Base-by-base conservation (phyloP, 106 monocot species). In the Allium cepa region DNA sequence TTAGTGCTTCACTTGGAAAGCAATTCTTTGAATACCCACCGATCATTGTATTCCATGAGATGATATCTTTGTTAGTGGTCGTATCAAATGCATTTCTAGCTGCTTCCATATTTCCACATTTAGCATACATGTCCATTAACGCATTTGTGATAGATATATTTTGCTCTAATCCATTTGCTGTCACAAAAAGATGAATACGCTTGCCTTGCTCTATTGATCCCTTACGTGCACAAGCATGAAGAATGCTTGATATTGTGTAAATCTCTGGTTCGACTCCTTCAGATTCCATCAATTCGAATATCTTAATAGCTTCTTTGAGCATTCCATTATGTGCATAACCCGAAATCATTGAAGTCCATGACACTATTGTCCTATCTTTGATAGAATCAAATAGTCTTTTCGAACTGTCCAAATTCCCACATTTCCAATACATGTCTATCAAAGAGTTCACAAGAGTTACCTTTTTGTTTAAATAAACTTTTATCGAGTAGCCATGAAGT, bases 41-140 rank as follows among this genome's bases (percentile, higher is more conserved):
- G 28, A 93, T 89, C 73, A 93, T 57, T 13, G 88, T 84, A 64
- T 88, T 86, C 89, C 89, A 93, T 52, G 89, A 93, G 46, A 93
- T 71, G 12, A 78, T 76, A 72, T 86, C 79, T 69, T 82, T 89
- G 4, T 47, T 50, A 16, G 36, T 51, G 13, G 63, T 82, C 27
- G 28, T n/a, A 61, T 84, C 79, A 57, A 93, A 86, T 36, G 86
- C 63, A 51, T 47, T 47, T 64, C 81, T 75, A 66, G 93, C 93
- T 58, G 53, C 72, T 62, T 73, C 81, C 81, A 86, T 81, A 67
- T 68, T 49, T 47, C 81, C 83, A 72, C 89, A 93, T 65, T 89
- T 93, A 26, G 75, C 81, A 80, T 86, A 83, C 88, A 93, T 89
- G 71, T 93, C 77, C 79, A 93, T 86, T 26, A 93, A 78, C 47